A percentile compares a stretch with the other conserved stretches of the same genome.
phyloP scores from a whole-genome alignment of 768 basidiomycete species.

The Naganishia randhawae region DNA sequence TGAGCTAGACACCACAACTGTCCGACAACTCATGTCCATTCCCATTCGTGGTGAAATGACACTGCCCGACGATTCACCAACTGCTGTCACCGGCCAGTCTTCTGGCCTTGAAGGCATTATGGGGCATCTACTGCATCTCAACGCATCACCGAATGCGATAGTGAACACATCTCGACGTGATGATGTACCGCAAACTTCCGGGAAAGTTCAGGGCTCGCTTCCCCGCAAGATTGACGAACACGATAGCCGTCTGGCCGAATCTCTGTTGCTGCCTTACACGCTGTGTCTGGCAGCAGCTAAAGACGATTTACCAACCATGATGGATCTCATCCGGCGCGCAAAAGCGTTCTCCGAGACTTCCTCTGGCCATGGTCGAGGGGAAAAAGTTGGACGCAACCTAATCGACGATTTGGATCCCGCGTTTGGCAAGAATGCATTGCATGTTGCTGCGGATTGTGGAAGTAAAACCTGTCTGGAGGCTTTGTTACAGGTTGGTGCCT shows the following conservation, averaged over 20 bases:
- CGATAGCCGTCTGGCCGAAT: conserved; percentile 67
- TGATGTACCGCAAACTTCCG: conserved; percentile 5
- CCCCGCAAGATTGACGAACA: conserved; percentile 45
- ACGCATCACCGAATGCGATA: background rate
- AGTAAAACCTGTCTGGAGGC: conserved; percentile 53
- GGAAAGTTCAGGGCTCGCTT: conserved; percentile 44
- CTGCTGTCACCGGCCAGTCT: conserved; percentile 52
- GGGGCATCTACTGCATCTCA: conserved; percentile 59
- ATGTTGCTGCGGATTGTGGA: conserved; percentile 72
- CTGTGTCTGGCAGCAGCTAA: conserved; percentile 73
- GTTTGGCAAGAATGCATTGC: conserved; percentile 71
- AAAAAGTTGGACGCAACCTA: conserved; percentile 5
- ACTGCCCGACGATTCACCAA: conserved; percentile 55
- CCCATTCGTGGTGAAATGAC: conserved; percentile 89
- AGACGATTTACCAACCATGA: conserved; percentile 60
- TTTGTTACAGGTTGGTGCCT: conserved; percentile 68
- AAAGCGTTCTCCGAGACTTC: conserved; percentile 45
- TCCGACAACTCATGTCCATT: conserved; percentile 69
- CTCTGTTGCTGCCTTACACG: conserved; percentile 69
- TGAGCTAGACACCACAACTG: conserved; percentile 36
- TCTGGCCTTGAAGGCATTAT: conserved; percentile 19
- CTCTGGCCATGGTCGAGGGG: conserved; percentile 1
- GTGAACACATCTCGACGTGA: conserved; percentile 6
- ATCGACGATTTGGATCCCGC: conserved; percentile 69
- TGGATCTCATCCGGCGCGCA: conserved; percentile 25